Conservation (phyloP, 352 stramenopile genomes). For the Thraustochytrium sp. region DNA sequence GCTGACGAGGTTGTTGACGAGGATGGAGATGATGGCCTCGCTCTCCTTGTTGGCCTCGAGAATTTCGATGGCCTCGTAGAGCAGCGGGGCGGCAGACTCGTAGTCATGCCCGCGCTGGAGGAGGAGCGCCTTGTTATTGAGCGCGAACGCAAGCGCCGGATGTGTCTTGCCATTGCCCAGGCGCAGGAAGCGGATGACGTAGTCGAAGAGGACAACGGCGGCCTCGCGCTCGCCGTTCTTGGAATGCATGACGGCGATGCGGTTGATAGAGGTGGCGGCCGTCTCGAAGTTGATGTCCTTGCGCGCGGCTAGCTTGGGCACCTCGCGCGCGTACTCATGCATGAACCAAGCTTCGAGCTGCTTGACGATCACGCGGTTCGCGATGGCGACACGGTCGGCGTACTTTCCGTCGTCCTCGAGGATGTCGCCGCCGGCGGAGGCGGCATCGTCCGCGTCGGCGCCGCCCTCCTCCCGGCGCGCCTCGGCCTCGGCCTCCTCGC, state of each 20-base stretch:
- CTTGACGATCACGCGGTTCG: neutral
- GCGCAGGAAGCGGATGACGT: neutral
- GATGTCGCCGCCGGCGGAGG: neutral
- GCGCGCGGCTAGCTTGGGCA: neutral
- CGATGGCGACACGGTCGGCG: neutral
- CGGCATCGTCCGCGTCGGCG: no score
- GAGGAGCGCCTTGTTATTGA: slow-evolving; percentile 18
- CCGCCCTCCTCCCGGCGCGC: no score
- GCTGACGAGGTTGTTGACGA: slow-evolving; percentile 29
- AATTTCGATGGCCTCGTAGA: slow-evolving; percentile 3
- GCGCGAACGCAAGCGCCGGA: neutral
- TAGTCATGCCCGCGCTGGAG: neutral
- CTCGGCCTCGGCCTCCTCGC: neutral
- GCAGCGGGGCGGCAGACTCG: neutral
- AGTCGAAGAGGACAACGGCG: neutral
- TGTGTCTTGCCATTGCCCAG: neutral
- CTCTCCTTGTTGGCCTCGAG: neutral
- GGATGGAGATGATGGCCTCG: neutral
- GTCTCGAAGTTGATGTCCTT: slow-evolving; percentile 4
- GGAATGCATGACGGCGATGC: slow-evolving; percentile 32
- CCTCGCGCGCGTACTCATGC: neutral
- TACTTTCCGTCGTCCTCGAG: neutral
- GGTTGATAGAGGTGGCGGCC: slow-evolving; percentile 7
- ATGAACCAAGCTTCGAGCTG: slow-evolving; percentile 40
- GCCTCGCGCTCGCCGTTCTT: neutral